Evolutionary conservation across 2,329 filamentous ascomycete genomes (phyloP).

Genomic region (Diaporthe ampelina): DNA sequence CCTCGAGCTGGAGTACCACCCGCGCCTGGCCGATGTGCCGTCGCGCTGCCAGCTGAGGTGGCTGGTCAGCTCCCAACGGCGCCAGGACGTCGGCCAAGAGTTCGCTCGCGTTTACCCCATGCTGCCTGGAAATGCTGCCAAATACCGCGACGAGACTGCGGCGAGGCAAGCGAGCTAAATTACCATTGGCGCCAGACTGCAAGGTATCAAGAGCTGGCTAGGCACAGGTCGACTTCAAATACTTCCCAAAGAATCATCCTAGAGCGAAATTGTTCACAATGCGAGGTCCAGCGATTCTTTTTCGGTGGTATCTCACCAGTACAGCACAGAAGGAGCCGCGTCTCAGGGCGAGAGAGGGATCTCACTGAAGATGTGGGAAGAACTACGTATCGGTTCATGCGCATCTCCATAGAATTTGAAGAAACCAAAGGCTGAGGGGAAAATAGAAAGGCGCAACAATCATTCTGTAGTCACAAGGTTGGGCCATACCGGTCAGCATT

Average conservation of each 20-base stretch:
- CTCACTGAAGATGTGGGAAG: not conserved
- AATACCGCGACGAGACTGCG: not conserved
- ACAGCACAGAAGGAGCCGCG: not conserved
- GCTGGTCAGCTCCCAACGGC: not conserved
- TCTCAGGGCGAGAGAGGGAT: not conserved
- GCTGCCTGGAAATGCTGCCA: not conserved
- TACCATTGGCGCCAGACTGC: not conserved
- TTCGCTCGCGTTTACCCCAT: not conserved
- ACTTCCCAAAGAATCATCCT: not conserved
- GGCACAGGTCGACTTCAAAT: not conserved
- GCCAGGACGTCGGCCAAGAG: not conserved
- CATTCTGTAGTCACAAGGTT: not conserved
- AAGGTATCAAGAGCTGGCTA: too few species aligned
- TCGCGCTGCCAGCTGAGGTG: conserved; percentile 9
- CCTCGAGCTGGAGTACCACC: not conserved
- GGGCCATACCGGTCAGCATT: too few species aligned
- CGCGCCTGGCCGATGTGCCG: not conserved
- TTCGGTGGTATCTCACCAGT: not conserved
- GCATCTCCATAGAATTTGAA: not conserved
- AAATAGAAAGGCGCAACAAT: not conserved
- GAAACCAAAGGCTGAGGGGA: not conserved
- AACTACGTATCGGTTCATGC: not conserved
- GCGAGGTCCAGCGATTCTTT: not conserved
- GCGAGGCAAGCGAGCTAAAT: not conserved
- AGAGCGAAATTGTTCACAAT: not conserved